phyloP scores from a whole-genome alignment of 1,284 basidiomycete genomes.

The Fomes fomentarius region DNA sequence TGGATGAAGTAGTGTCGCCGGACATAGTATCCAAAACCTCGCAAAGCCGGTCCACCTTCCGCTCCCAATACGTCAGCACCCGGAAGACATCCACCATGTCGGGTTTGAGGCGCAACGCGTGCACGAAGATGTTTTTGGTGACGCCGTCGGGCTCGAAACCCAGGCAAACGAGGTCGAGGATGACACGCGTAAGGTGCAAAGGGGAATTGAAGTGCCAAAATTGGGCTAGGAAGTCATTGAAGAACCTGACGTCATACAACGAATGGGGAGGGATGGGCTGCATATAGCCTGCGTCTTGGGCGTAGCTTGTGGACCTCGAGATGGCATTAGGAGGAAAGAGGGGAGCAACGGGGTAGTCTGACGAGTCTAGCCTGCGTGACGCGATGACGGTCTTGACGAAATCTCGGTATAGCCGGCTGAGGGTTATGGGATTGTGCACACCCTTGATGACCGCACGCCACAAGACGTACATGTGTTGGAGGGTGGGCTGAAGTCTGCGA shows the following conservation, averaged over 20 bases:
- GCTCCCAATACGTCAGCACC: constrained; percentile 3
- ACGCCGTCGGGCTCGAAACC: constrained; percentile 31
- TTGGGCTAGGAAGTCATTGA: constrained; percentile 30
- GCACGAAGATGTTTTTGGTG: constrained; percentile 10
- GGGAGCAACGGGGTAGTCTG: neutral
- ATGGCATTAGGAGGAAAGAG: neutral
- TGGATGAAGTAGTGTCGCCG: too few relatives aligned
- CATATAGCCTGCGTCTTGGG: neutral
- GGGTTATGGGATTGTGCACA: constrained; percentile 8
- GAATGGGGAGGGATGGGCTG: constrained; percentile 14
- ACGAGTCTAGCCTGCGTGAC: constrained; percentile 3
- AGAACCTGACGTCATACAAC: constrained; percentile 29
- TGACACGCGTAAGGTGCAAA: constrained; percentile 23
- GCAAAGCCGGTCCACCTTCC: neutral
- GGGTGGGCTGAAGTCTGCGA: constrained; percentile 37
- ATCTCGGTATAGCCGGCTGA: constrained; percentile 33
- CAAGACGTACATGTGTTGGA: constrained; percentile 40
- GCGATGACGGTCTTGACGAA: constrained; percentile 23
- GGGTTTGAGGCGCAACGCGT: neutral
- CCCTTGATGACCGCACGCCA: constrained; percentile 38
- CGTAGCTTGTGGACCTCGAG: neutral
- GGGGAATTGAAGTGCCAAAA: constrained; percentile 12
- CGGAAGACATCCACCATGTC: neutral
- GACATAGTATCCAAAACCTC: neutral
- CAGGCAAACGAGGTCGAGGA: constrained; percentile 39